These are phyloP conservation scores for Macaranga tanarius DNA, from an alignment of 441 rosid species.

Conservation along the genomic window DNA sequence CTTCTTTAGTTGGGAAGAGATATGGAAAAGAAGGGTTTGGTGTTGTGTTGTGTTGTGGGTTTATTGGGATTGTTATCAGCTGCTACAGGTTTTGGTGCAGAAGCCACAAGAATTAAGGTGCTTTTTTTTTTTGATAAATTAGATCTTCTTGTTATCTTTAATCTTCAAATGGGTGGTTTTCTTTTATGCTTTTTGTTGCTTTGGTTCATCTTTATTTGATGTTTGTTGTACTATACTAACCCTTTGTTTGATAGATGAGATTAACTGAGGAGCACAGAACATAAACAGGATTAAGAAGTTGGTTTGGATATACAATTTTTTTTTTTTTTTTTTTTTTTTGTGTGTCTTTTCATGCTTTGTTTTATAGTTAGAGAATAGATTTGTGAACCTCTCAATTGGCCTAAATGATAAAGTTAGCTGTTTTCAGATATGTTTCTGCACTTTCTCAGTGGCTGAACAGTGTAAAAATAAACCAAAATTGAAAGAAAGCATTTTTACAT, in stretches of 20 bases:
- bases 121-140: not conserved
- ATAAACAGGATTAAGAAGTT: not conserved
- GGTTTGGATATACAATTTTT: not conserved
- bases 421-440: not conserved
- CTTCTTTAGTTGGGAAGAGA: slow-evolving; percentile 5
- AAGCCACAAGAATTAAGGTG: slow-evolving; percentile 79
- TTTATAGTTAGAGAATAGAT: not conserved
- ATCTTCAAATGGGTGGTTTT: slow-evolving; percentile 19
- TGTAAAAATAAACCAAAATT: too few species aligned
- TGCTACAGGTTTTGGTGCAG: slow-evolving; percentile 82
- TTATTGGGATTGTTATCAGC: slow-evolving; percentile 67
- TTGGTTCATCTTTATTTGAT: slow-evolving; percentile 4
- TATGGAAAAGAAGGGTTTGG: slow-evolving; percentile 64
- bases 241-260: not conserved
- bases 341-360: not conserved
- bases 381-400: not conserved
- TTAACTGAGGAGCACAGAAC: not conserved
- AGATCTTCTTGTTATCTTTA: not conserved
- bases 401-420: not conserved
- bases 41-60: slow-evolving; percentile 49
- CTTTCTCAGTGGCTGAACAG: not conserved
- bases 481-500: too few species aligned
- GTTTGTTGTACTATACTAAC: not conserved
- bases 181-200: not conserved
- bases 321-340: not conserved